phyloP scores from a whole-genome alignment of 2,329 filamentous ascomycete genomes.

The Simplicillium sp. region DNA sequence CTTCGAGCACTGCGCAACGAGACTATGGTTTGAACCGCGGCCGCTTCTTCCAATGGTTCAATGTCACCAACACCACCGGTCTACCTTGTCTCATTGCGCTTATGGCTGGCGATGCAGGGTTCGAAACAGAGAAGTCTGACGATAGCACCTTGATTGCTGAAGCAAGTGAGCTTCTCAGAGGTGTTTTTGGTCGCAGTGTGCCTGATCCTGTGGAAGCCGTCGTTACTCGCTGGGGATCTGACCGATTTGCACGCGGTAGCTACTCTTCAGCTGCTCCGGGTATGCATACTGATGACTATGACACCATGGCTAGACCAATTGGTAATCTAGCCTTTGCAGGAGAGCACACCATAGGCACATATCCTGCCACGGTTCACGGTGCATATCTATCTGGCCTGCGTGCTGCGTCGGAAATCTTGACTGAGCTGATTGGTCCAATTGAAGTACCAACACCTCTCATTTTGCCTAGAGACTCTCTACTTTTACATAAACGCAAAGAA shows the following conservation, averaged over 20 bases:
- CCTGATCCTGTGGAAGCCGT: slow-evolving; percentile 77
- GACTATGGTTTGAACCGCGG: slow-evolving; percentile 74
- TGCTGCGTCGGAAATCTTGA: slow-evolving; percentile 77
- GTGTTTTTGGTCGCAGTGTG: slow-evolving; percentile 63
- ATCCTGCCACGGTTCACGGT: slow-evolving; percentile 94
- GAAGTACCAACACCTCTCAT: slow-evolving; percentile 68
- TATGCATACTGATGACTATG: slow-evolving; percentile 81
- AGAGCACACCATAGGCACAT: slow-evolving; percentile 90
- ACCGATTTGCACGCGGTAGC: slow-evolving; percentile 84
- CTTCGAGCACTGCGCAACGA: slow-evolving; percentile 63
- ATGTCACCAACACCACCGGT: slow-evolving; percentile 82
- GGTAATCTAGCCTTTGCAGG: slow-evolving; percentile 92
- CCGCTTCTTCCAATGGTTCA: slow-evolving; percentile 98
- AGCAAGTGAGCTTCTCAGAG: slow-evolving; percentile 67
- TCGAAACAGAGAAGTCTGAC: slow-evolving; percentile 69
- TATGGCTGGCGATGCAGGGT: slow-evolving; percentile 92
- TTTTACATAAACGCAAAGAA: slow-evolving; percentile 46
- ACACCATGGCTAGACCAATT: slow-evolving; percentile 74
- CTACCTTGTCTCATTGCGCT: slow-evolving; percentile 80
- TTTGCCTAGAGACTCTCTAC: slow-evolving; percentile 46
- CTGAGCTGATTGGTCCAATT: slow-evolving; percentile 73
- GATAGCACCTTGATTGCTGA: slow-evolving; percentile 72
- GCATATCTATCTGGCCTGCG: slow-evolving; percentile 90
- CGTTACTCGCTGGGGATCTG: slow-evolving; percentile 85
- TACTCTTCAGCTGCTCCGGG: slow-evolving; percentile 88